Percentiles rank a stretch among this genome's conserved stretches.
Conservation (phyloP, 1,284 basidiomycete genomes). For the Ceraceosorus guamensis region DNA sequence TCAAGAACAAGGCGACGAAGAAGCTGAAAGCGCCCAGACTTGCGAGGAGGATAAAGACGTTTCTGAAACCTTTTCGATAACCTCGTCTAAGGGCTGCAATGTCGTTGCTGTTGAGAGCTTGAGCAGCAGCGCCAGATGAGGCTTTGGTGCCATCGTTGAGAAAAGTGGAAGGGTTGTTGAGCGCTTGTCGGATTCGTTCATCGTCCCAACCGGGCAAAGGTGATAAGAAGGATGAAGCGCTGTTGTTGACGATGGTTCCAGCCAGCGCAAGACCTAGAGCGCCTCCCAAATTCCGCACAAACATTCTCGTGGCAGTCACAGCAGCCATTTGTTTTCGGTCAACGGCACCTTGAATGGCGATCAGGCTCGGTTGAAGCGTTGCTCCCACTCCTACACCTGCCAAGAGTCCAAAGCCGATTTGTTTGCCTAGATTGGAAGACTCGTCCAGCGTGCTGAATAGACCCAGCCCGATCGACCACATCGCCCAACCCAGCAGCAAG, state of each 20-base stretch:
- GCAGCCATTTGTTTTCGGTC: slow-evolving; percentile 61
- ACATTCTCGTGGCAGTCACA: slow-evolving; percentile 64
- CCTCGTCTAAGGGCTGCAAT: slow-evolving; percentile 53
- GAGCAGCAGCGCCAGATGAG: slow-evolving; percentile 4
- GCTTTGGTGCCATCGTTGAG: background rate
- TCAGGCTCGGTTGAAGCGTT: slow-evolving; percentile 48
- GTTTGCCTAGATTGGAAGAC: slow-evolving; percentile 53
- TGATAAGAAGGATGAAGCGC: slow-evolving; percentile 9
- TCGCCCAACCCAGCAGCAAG: slow-evolving; percentile 60
- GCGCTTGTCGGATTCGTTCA: slow-evolving; percentile 11
- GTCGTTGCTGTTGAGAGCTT: slow-evolving; percentile 4
- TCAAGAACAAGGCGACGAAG: slow-evolving; percentile 56
- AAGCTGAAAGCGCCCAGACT: slow-evolving; percentile 51
- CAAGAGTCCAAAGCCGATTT: slow-evolving; percentile 62
- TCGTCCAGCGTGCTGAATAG: slow-evolving; percentile 60
- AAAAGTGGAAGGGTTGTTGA: slow-evolving; percentile 16
- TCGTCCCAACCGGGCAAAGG: slow-evolving; percentile 5
- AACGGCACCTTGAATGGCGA: slow-evolving; percentile 65
- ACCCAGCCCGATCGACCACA: slow-evolving; percentile 51
- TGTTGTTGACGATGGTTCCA: slow-evolving; percentile 51
- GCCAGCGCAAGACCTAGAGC: slow-evolving; percentile 60
- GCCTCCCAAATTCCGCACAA: slow-evolving; percentile 61
- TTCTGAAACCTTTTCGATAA: slow-evolving; percentile 58
- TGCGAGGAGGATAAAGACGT: slow-evolving; percentile 53
- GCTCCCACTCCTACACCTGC: slow-evolving; percentile 63